These are phyloP conservation scores for Primulina tabacum DNA, from an alignment of 257 asterid genomes.

Conservation along the genomic window DNA sequence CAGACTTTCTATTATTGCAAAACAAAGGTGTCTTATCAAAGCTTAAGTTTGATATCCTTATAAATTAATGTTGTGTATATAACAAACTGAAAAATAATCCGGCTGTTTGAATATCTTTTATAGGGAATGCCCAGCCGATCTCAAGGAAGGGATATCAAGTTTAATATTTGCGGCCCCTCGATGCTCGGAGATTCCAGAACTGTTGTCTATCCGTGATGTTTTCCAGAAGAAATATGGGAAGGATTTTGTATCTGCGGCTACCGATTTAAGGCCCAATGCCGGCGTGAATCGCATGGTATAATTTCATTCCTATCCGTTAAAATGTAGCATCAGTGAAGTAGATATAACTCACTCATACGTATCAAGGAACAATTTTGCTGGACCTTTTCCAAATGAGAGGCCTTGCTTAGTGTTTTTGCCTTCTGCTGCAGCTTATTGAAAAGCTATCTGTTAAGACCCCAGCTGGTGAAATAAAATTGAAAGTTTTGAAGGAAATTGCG, in stretches of 20 bases:
- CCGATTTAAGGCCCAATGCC: conserved; percentile 90
- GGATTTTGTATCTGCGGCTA: conserved; percentile 92
- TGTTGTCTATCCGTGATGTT: conserved; percentile 59
- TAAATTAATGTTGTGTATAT: background rate
- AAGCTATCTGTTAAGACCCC: conserved; percentile 94
- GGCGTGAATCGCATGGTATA: conserved; percentile 86
- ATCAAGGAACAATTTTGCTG: no score
- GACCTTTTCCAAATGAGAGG: background rate
- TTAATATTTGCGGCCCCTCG: conserved; percentile 91
- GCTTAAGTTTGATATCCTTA: background rate
- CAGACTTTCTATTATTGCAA: conserved; percentile 75
- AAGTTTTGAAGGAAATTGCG: conserved; percentile 86
- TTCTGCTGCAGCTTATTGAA: conserved; percentile 72
- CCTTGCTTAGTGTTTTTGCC: conserved; percentile 17
- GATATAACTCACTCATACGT: background rate
- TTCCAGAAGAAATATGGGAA: conserved; percentile 84
- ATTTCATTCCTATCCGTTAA: background rate
- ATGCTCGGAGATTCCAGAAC: conserved; percentile 93
- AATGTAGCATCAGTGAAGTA: background rate
- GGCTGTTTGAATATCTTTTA: conserved; percentile 16
- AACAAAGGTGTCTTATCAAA: conserved; percentile 55
- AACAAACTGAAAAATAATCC: background rate
- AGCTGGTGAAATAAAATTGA: conserved; percentile 75
- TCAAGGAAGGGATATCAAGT: conserved; percentile 94
- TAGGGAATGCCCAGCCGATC: conserved; percentile 96